These are phyloP conservation scores for Termitomyces titanicus DNA, from an alignment of 768 basidiomycete genomes.

Conservation along the genomic window DNA sequence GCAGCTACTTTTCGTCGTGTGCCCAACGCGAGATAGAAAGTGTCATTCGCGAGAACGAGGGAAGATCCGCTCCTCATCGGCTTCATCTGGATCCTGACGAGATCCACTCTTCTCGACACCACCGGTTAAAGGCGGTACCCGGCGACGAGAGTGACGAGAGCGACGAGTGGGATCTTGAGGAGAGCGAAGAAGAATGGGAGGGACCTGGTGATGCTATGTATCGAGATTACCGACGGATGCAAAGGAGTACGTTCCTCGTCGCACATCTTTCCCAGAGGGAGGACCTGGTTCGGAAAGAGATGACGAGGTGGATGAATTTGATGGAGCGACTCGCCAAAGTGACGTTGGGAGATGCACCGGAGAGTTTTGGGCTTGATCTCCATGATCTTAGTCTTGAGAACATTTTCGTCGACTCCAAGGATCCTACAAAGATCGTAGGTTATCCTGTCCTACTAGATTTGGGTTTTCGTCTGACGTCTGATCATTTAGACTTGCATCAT, in stretches of 20 bases:
- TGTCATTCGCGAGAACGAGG: constrained; percentile 77
- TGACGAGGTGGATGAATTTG: constrained; percentile 63
- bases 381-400: constrained; percentile 87
- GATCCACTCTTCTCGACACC: constrained; percentile 67
- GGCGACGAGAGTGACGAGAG: constrained; percentile 74
- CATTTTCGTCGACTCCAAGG: constrained; percentile 71
- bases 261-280: constrained; percentile 67
- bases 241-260: constrained; percentile 74
- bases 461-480: constrained; percentile 6
- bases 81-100: constrained; percentile 82
- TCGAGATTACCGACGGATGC: constrained; percentile 77
- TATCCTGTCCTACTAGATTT: neutral
- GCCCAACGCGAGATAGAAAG: constrained; percentile 66
- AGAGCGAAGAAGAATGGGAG: constrained; percentile 80
- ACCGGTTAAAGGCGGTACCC: constrained; percentile 61
- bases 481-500: constrained; percentile 72
- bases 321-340: constrained; percentile 54
- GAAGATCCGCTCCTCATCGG: constrained; percentile 68
- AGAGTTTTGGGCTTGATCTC: constrained; percentile 78
- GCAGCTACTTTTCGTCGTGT: constrained; percentile 63
- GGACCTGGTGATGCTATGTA: constrained; percentile 78
- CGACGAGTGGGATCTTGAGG: constrained; percentile 75
- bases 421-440: constrained; percentile 70
- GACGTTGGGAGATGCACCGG: constrained; percentile 23
- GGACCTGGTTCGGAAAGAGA: constrained; percentile 61